phyloP scores from a whole-genome alignment of 2,329 filamentous ascomycete species.

The Sarocladium brachiariae region DNA sequence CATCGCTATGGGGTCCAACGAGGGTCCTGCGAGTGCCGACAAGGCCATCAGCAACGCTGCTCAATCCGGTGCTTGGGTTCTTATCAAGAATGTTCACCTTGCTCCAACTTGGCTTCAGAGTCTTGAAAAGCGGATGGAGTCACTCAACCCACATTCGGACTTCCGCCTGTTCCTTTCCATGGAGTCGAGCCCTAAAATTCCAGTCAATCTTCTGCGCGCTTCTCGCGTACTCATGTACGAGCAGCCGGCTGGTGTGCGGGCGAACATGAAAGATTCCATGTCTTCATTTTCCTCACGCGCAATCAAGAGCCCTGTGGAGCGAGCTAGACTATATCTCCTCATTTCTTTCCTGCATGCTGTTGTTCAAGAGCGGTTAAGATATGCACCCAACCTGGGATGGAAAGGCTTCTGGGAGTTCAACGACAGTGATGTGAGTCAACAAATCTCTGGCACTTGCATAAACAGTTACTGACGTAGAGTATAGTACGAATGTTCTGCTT shows the following conservation, averaged over 20 bases:
- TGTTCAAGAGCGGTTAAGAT: constrained; percentile 87
- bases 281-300: constrained; percentile 71
- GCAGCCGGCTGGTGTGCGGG: constrained; percentile 90
- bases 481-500: constrained; percentile 93
- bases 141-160: constrained; percentile 85
- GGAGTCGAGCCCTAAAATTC: constrained; percentile 95
- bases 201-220: constrained; percentile 87
- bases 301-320: constrained; percentile 79
- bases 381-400: constrained; percentile 91
- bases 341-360: constrained; percentile 94
- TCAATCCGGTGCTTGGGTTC: constrained; percentile 87
- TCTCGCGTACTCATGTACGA: constrained; percentile 96
- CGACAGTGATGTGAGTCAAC: constrained; percentile 84
- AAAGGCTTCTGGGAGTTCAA: constrained; percentile 99
- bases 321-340: constrained; percentile 80
- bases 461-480: background rate
- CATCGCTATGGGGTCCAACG: constrained; percentile 98
- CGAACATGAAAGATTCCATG: constrained; percentile 98
- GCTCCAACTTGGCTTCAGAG: constrained; percentile 95
- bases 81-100: constrained; percentile 98
- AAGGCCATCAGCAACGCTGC: constrained; percentile 92
- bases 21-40: constrained; percentile 85
- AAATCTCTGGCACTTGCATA: background rate
- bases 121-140: constrained; percentile 92
- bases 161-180: constrained; percentile 97